Base-by-base conservation (phyloP, 179 eudicot genomes). In the Vitellaria paradoxa region DNA sequence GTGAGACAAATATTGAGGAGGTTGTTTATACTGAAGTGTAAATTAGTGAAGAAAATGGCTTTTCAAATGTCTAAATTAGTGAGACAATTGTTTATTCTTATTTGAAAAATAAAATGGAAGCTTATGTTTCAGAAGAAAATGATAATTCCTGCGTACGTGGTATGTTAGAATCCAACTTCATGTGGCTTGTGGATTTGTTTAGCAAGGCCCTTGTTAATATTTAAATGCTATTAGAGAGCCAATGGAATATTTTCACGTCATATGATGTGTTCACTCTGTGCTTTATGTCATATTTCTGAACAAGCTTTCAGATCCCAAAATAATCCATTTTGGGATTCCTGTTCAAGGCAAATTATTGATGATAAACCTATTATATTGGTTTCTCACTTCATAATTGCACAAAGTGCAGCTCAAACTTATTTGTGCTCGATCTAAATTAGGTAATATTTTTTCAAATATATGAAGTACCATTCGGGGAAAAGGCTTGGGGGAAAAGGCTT, bases 151-250 rank as follows among this genome's bases (percentile, higher is more conserved):
- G 40, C 11, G 6, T 26, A 26, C 4, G 3, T 21, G 10, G 24
- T 37, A 56, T 10, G 14, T 52, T 30, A 72, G 52, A 72, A 49
- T 56, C 65, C 37, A 37, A 11, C 23, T 21, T 57, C 4, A 37
- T 72, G 9, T 55, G 21, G 63, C 42, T 53, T n/a, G 30, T 71
- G 74, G 62, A 9, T 71, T 53, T 46, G 53, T 68, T 68, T 47
- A 15, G 56, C 4, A 68, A 46, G 72, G 46, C 14, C 18, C 47
- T 68, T 68, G 18, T 21, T 46, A 23, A 66, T 37, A 40, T 40
- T 21, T 66, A 66, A 49, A 66, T 66, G 50, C n/a, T 42, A 66
- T 66, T 26, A 64, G 42, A 26, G 68, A 42, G 7, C 45, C 45
- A 64, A 64, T 26, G 67, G 67, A 64, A 64, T 42, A 64, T 15